Conservation (phyloP, 768 basidiomycete species). For the Nevesoporus exiguus region DNA sequence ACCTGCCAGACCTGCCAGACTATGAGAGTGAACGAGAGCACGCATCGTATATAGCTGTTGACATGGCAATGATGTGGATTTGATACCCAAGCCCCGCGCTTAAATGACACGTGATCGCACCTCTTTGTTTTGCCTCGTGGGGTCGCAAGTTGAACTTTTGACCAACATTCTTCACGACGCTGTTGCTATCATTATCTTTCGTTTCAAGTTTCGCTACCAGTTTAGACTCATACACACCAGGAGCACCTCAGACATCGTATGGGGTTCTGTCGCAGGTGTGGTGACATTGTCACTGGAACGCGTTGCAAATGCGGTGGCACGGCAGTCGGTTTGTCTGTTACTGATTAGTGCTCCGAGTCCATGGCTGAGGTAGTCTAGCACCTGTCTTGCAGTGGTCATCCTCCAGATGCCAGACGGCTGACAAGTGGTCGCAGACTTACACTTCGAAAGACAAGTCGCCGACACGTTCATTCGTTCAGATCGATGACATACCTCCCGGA, state of each 20-base stretch:
- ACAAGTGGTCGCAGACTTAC: conserved; percentile 81
- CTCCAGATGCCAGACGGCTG: conserved; percentile 43
- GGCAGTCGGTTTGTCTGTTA: conserved; percentile 61
- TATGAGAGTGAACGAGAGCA: conserved; percentile 18
- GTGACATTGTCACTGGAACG: conserved; percentile 68
- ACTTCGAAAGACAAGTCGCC: conserved; percentile 55
- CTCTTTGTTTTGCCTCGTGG: conserved; percentile 5
- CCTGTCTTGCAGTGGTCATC: conserved; percentile 64
- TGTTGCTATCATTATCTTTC: neutral
- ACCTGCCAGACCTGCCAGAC: conserved; percentile 29
- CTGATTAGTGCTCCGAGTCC: neutral
- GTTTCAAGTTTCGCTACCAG: neutral
- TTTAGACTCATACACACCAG: neutral
- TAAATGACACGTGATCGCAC: conserved; percentile 17
- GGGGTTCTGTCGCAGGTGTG: conserved; percentile 86
- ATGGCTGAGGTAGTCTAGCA: conserved; percentile 40
- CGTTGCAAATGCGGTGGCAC: conserved; percentile 81
- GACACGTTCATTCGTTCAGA: conserved; percentile 30
- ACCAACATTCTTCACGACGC: conserved; percentile 2
- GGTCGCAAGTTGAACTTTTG: conserved; percentile 8
- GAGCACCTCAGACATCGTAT: conserved; percentile 35
- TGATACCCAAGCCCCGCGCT: neutral
- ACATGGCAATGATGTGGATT: neutral
- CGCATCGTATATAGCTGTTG: neutral
- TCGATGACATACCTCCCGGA: conserved; percentile 12